Evolutionary conservation across 805 yeast genomes (phyloP).

Genomic region (Saccharomycopsis fodiens): DNA sequence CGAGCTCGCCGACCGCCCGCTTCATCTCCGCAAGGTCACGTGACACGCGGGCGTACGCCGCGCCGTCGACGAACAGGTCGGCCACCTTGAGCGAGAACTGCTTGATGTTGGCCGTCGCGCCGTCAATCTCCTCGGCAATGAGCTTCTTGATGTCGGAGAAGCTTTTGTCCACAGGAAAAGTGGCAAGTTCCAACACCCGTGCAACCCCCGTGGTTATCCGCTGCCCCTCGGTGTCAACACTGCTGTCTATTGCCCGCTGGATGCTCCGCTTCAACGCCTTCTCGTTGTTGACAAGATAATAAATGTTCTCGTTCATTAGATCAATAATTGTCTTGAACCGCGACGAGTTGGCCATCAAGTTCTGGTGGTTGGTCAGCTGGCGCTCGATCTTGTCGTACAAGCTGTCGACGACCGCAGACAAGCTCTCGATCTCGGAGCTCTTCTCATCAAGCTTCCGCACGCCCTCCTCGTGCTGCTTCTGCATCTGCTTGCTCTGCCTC

Average conservation of each 20-base stretch:
- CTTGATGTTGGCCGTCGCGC: slow-evolving; percentile 17
- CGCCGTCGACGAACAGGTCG: slow-evolving; percentile 9
- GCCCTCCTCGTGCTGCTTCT: slow-evolving; percentile 21
- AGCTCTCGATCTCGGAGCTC: slow-evolving; percentile 22
- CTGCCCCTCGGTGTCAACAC: slow-evolving; percentile 7
- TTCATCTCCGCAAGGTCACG: slow-evolving; percentile 7
- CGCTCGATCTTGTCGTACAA: slow-evolving; percentile 27
- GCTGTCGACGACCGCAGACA: slow-evolving; percentile 24
- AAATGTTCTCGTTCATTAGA: slow-evolving; percentile 26
- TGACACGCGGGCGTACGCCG: slow-evolving; percentile 1
- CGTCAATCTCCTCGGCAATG: slow-evolving; percentile 4
- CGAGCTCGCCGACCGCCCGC: not conserved
- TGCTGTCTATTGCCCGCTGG: slow-evolving; percentile 14
- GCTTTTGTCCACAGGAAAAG: not conserved
- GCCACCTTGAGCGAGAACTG: slow-evolving; percentile 18
- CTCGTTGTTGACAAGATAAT: slow-evolving; percentile 23
- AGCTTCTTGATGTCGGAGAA: slow-evolving; percentile 8
- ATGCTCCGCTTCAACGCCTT: slow-evolving; percentile 21
- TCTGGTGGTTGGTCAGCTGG: slow-evolving; percentile 28
- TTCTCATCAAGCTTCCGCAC: slow-evolving; percentile 21
- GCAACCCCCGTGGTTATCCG: slow-evolving; percentile 10
- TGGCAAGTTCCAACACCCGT: not conserved
- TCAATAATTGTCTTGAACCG: slow-evolving; percentile 28
- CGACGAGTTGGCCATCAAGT: slow-evolving; percentile 28
- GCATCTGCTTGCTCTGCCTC: slow-evolving; percentile 29